A percentile compares a stretch with the other conserved stretches of the same genome.
These are phyloP conservation scores for Stephania cephalantha DNA, from an alignment of 164 flowering plant species.

Conservation along the genomic window DNA sequence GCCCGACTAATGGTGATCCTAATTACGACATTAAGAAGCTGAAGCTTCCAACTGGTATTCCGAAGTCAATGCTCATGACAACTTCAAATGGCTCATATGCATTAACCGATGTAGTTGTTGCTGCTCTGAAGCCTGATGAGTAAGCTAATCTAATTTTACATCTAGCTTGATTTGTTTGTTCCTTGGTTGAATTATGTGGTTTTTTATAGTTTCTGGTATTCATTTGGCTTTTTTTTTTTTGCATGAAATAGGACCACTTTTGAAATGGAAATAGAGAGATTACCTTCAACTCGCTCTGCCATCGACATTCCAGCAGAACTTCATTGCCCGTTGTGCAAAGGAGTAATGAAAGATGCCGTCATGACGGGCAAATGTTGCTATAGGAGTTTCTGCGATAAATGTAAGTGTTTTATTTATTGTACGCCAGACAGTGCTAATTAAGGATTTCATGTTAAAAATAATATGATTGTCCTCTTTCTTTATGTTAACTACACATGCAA, in stretches of 20 bases:
- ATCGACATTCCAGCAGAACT: conserved; percentile 92
- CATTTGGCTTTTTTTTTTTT: not conserved
- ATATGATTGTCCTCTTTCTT: not conserved
- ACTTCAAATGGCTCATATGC: conserved; percentile 95
- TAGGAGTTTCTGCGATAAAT: conserved; percentile 87
- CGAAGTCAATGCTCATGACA: conserved; percentile 89
- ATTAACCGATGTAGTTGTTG: conserved; percentile 84
- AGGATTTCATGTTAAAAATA: too few relatives aligned
- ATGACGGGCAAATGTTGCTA: conserved; percentile 97
- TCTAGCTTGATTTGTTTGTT: not conserved
- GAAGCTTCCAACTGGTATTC: conserved; percentile 94
- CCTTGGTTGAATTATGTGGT: not conserved
- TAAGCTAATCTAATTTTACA: conserved; percentile 24
- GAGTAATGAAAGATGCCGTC: conserved; percentile 98
- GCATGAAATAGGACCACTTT: conserved; percentile 73
- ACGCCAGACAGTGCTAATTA: too few relatives aligned
- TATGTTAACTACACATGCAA: not conserved
- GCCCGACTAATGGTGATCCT: conserved; percentile 98
- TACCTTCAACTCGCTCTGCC: conserved; percentile 69
- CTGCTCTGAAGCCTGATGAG: conserved; percentile 93
- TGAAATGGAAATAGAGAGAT: conserved; percentile 89
- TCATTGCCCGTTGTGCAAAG: conserved; percentile 84
- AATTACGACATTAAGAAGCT: conserved; percentile 75
- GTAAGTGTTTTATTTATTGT: conserved; percentile 34
- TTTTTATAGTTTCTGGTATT: not conserved